Evolutionary conservation across 1,139 yeast genomes (phyloP).

Genomic region (Geotrichum cucujoidarum): DNA sequence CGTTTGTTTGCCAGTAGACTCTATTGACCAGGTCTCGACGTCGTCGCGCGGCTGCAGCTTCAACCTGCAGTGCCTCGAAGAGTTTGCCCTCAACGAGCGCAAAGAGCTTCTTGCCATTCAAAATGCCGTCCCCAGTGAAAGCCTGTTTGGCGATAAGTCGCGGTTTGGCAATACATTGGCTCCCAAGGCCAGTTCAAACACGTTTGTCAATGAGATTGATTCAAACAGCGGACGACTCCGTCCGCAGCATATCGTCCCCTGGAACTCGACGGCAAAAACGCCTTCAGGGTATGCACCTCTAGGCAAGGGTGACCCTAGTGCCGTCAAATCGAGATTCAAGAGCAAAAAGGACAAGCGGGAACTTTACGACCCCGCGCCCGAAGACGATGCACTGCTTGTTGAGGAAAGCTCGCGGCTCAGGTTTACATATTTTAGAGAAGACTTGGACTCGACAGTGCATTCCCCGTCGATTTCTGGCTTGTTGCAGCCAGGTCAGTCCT

Average conservation of each 20-base stretch:
- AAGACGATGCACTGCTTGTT: neutral
- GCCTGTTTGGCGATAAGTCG: conserved; percentile 27
- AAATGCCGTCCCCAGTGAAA: conserved; percentile 37
- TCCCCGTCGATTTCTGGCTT: conserved; percentile 85
- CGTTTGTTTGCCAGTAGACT: conserved; percentile 74
- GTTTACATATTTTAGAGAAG: conserved; percentile 89
- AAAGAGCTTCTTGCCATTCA: conserved; percentile 42
- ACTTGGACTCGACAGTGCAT: conserved; percentile 80
- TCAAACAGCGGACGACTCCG: conserved; percentile 10
- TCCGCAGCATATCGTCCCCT: conserved; percentile 17
- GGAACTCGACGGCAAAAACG: conserved; percentile 3
- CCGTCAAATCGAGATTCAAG: neutral
- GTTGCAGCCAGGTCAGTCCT: conserved; percentile 43
- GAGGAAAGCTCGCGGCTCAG: conserved; percentile 34
- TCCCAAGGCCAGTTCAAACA: conserved; percentile 20
- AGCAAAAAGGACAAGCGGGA: neutral
- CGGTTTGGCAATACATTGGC: conserved; percentile 30
- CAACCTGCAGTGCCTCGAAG: conserved; percentile 66
- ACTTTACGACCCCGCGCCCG: neutral
- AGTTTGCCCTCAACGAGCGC: conserved; percentile 67
- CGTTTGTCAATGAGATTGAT: conserved; percentile 25
- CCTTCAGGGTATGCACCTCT: neutral
- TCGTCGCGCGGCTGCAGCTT: conserved; percentile 51
- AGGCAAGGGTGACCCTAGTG: neutral
- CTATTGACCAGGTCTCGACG: conserved; percentile 41